Evolutionary conservation across 2,329 filamentous ascomycete genomes (phyloP).

Genomic region (Cladosporium sp.): DNA sequence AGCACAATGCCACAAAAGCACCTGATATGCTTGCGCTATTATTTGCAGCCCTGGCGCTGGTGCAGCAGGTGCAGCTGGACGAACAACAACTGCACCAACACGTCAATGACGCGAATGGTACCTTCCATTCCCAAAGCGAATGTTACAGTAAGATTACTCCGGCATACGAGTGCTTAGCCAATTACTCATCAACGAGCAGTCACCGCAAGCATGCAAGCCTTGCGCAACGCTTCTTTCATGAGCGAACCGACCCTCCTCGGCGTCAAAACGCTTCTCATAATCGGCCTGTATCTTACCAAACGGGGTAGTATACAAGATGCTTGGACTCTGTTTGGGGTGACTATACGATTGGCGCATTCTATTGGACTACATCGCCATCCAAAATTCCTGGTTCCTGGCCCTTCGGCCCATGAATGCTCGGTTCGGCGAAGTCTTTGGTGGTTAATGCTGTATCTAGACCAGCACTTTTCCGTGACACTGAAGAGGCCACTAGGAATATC

Average conservation of each 20-base stretch:
- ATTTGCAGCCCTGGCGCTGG: constrained; percentile 45
- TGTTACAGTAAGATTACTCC: constrained; percentile 41
- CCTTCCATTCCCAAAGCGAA: constrained; percentile 37
- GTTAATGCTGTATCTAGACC: constrained; percentile 51
- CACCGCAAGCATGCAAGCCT: constrained; percentile 47
- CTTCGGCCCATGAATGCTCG: constrained; percentile 37
- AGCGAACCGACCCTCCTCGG: constrained; percentile 43
- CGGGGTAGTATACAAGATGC: constrained; percentile 47
- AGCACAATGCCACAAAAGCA: constrained; percentile 39
- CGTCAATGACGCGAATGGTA: constrained; percentile 28
- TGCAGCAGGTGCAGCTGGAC: constrained; percentile 43
- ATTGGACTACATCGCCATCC: constrained; percentile 48
- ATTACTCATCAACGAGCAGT: constrained; percentile 35
- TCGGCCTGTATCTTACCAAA: constrained; percentile 46
- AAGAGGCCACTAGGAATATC: constrained; percentile 47
- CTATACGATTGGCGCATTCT: constrained; percentile 45
- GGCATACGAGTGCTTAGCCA: background rate
- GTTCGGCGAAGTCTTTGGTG: constrained; percentile 46
- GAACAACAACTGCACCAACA: constrained; percentile 28
- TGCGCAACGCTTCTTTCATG: constrained; percentile 47
- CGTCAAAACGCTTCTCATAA: constrained; percentile 45
- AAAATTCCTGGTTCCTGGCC: constrained; percentile 39
- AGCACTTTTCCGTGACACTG: constrained; percentile 47
- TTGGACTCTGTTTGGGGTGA: constrained; percentile 47
- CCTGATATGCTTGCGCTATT: constrained; percentile 47